Evolutionary conservation across 163 green algal genomes (phyloP).

Genomic region (Scenedesmus sp.): DNA sequence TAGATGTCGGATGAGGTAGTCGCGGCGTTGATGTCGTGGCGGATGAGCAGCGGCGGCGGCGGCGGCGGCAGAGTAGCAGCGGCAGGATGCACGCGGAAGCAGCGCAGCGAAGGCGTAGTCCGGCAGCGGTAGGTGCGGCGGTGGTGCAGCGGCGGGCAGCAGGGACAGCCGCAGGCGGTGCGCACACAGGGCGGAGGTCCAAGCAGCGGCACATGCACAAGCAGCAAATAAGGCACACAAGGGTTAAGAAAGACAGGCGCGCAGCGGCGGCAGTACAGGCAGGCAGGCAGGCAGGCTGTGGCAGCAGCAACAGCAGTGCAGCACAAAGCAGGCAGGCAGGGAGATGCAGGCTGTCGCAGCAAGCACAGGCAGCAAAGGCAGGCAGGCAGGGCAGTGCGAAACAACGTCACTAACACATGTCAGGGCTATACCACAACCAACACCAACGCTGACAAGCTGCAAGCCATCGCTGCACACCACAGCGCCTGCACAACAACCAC

Average conservation of each 20-base stretch:
- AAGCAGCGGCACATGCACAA: background rate
- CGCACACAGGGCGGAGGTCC: background rate
- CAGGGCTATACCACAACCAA: background rate
- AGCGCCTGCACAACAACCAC: background rate
- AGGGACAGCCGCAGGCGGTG: background rate
- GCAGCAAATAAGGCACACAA: background rate
- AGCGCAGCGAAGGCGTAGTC: background rate
- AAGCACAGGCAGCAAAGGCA: slow-evolving; percentile 4
- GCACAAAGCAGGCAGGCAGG: background rate
- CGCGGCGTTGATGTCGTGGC: background rate
- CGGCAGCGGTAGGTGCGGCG: background rate
- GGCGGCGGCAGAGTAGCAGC: slow-evolving; percentile 18
- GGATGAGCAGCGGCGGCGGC: background rate
- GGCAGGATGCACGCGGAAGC: background rate
- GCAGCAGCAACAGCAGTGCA: background rate
- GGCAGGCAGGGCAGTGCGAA: slow-evolving; percentile 12
- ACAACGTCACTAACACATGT: background rate
- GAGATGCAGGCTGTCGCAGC: slow-evolving; percentile 4
- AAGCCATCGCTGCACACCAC: background rate
- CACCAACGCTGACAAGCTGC: background rate
- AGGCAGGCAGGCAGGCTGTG: slow-evolving; percentile 24
- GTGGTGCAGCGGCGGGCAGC: background rate
- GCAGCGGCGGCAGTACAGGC: background rate
- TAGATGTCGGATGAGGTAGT: background rate
- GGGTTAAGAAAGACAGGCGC: background rate